Evolutionary conservation across 179 eudicot species (phyloP).

Genomic region (Camellia oleifera): DNA sequence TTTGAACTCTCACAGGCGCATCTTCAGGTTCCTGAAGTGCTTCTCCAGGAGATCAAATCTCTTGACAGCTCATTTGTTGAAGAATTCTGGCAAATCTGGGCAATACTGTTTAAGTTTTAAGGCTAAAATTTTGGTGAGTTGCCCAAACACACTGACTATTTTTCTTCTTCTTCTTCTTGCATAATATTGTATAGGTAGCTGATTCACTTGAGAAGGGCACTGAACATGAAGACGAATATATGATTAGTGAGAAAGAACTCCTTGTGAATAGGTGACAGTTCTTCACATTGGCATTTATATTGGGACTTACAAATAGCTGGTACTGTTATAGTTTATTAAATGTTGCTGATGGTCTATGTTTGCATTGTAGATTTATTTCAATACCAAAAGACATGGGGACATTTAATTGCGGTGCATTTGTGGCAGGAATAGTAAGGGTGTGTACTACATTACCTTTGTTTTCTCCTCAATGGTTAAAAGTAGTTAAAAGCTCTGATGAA

Average conservation of each 20-base stretch:
- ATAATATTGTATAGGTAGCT: conserved; percentile 60
- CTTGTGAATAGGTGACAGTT: conserved; percentile 74
- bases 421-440: conserved; percentile 98
- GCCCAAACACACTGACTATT: neutral
- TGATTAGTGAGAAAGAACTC: conserved; percentile 98
- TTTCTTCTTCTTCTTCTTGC: neutral
- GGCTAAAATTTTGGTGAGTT: neutral
- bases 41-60: too few relatives aligned
- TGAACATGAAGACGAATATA: conserved; percentile 98
- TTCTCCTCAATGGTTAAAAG: neutral
- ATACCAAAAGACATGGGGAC: conserved; percentile 97
- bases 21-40: too few relatives aligned
- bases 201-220: conserved; percentile 99
- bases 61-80: neutral
- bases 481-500: conserved; percentile 13
- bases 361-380: conserved; percentile 70
- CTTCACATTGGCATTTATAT: neutral
- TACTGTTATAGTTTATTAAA: neutral
- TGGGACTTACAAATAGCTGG: neutral
- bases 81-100: neutral
- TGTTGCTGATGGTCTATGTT: neutral
- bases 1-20: too few relatives aligned
- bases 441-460: conserved; percentile 16
- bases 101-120: neutral
- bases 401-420: conserved; percentile 98